A percentile compares a stretch with the other conserved stretches of the same genome.
phyloP scores from a whole-genome alignment of 2,329 filamentous ascomycete species.

The Xylariaceae sp. region DNA sequence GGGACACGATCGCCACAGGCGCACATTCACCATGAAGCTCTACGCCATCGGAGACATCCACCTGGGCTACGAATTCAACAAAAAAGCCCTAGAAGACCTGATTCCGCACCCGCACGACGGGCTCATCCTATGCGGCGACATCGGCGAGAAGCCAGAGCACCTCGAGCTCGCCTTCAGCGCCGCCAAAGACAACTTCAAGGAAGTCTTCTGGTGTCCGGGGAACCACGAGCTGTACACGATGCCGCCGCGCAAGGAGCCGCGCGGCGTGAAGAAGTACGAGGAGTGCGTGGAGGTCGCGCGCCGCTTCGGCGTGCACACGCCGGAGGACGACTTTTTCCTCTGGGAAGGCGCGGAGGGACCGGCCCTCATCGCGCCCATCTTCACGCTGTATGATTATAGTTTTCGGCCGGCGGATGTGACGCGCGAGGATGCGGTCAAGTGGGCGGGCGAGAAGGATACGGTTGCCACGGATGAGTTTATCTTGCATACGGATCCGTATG shows the following conservation, averaged over 20 bases:
- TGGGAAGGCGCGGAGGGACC: conserved; percentile 48
- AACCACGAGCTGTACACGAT: conserved; percentile 56
- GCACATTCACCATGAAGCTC: conserved; percentile 27
- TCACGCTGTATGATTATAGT: conserved; percentile 56
- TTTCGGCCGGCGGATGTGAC: conserved; percentile 47
- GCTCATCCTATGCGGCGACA: conserved; percentile 35
- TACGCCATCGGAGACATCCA: conserved; percentile 38
- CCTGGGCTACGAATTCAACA: conserved; percentile 33
- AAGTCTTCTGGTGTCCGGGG: conserved; percentile 52
- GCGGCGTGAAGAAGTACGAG: conserved; percentile 50
- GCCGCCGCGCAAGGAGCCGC: conserved; percentile 31
- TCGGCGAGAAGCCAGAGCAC: conserved; percentile 35
- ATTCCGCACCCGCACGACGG: conserved; percentile 34
- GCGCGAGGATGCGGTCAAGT: conserved; percentile 40
- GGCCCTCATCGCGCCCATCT: conserved; percentile 49
- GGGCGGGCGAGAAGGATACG: conserved; percentile 35
- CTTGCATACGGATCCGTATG: conserved; percentile 34
- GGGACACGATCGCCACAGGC: not conserved
- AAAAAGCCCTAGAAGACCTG: conserved; percentile 29
- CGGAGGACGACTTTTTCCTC: conserved; percentile 49
- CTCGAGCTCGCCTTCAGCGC: conserved; percentile 32
- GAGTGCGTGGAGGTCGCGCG: conserved; percentile 50
- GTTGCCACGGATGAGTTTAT: conserved; percentile 37
- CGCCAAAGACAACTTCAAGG: conserved; percentile 30
- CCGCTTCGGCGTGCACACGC: conserved; percentile 47